A percentile compares a stretch with the other conserved stretches of the same genome.
Evolutionary conservation across 352 stramenopile species (phyloP).

Genomic region (Blastocystis sp.): DNA sequence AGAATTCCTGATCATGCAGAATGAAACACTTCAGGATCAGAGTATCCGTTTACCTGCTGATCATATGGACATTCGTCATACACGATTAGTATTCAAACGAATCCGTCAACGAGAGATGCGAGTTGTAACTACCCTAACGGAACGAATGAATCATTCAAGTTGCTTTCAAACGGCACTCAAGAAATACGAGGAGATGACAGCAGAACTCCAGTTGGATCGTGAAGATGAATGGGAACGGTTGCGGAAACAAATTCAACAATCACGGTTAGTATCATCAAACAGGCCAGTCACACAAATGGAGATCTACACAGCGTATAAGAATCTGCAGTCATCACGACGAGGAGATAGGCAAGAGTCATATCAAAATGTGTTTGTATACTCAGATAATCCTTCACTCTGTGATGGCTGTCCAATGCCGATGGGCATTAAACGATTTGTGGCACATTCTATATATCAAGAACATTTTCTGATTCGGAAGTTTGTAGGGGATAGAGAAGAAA

Average conservation of each 20-base stretch:
- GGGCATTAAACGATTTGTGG: neutral
- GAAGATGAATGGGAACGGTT: neutral
- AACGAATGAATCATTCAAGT: neutral
- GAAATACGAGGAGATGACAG: conserved; percentile 1
- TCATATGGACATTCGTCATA: neutral
- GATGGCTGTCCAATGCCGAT: neutral
- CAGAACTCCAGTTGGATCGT: neutral
- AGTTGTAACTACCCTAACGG: neutral
- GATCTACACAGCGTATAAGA: neutral
- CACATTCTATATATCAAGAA: neutral
- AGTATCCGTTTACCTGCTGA: neutral
- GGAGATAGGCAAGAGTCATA: neutral
- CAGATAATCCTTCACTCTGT: neutral
- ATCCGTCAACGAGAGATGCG: neutral
- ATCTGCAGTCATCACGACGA: neutral
- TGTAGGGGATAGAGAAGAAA: conserved; percentile 1
- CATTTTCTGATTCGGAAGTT: conserved; percentile 35
- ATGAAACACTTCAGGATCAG: neutral
- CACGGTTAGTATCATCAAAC: neutral
- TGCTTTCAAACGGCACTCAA: neutral
- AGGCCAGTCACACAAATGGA: neutral
- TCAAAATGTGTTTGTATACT: neutral
- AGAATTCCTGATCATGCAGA: neutral
- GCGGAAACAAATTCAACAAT: neutral
- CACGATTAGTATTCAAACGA: neutral